phyloP scores from a whole-genome alignment of 495 filamentous ascomycete genomes.

The Pseudomonodictys pantanalensis region DNA sequence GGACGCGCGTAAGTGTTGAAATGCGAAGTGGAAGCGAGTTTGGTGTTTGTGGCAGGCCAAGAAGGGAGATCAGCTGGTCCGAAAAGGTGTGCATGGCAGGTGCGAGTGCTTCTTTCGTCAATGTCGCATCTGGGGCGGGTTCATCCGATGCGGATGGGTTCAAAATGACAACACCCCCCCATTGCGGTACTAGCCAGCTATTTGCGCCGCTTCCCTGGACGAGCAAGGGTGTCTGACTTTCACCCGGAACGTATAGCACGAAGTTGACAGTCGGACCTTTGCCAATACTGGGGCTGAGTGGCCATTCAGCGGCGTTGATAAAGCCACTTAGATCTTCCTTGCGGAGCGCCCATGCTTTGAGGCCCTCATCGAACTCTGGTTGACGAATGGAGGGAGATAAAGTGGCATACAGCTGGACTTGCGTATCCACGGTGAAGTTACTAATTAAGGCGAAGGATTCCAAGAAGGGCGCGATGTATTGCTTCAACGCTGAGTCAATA shows the following conservation, averaged over 20 bases:
- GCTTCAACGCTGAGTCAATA: conserved; percentile 75
- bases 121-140: conserved; percentile 37
- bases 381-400: conserved; percentile 68
- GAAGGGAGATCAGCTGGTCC: conserved; percentile 83
- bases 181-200: conserved; percentile 94
- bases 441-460: conserved; percentile 75
- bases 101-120: conserved; percentile 62
- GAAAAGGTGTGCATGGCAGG: conserved; percentile 86
- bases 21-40: conserved; percentile 78
- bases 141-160: conserved; percentile 51
- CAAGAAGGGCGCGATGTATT: conserved; percentile 79
- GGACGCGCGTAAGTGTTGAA: conserved; percentile 76
- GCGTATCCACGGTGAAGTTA: conserved; percentile 95
- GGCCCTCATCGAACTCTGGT: conserved; percentile 53
- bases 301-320: conserved; percentile 98
- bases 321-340: conserved; percentile 90
- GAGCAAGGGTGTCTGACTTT: conserved; percentile 60
- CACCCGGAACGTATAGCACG: conserved; percentile 73
- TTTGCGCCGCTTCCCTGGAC: conserved; percentile 70
- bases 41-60: conserved; percentile 79
- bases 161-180: conserved; percentile 86
- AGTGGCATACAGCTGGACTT: conserved; percentile 87
- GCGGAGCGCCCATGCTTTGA: conserved; percentile 63
- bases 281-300: conserved; percentile 89
- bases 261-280: conserved; percentile 93